phyloP scores from a whole-genome alignment of 306 rosid genomes.

The Abrus pulchellus region DNA sequence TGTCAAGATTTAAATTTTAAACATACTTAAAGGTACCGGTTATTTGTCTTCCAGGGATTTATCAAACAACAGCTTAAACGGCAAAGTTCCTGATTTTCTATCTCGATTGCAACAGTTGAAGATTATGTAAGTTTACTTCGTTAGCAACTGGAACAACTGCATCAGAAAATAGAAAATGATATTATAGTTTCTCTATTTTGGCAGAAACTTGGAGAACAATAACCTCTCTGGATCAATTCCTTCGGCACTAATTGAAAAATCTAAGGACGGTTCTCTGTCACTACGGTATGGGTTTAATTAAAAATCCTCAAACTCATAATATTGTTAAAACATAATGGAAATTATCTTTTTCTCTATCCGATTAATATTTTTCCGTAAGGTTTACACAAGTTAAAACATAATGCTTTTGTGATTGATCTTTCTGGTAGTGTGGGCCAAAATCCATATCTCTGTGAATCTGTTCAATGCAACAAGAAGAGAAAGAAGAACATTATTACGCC shows the following conservation, averaged over 20 bases:
- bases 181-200: slow-evolving; percentile 1
- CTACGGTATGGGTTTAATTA: slow-evolving; percentile 48
- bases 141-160: neutral
- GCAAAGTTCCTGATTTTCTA: slow-evolving; percentile 45
- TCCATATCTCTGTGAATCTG: slow-evolving; percentile 47
- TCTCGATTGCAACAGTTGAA: slow-evolving; percentile 33
- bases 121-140: slow-evolving; percentile 51
- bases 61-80: slow-evolving; percentile 57
- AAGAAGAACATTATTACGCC: slow-evolving; percentile 36
- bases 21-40: neutral
- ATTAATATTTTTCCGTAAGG: neutral
- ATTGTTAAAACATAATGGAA: neutral
- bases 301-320: neutral
- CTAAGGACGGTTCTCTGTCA: slow-evolving; percentile 30
- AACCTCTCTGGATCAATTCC: slow-evolving; percentile 54
- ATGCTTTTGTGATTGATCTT: neutral
- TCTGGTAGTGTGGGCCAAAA: slow-evolving; percentile 46
- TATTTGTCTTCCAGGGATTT: slow-evolving; percentile 55
- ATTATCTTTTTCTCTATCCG: too few species aligned
- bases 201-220: slow-evolving; percentile 61
- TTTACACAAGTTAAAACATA: neutral
- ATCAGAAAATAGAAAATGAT: neutral
- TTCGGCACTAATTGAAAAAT: slow-evolving; percentile 35
- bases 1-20: neutral
- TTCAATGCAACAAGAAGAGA: slow-evolving; percentile 35